Base-by-base conservation (phyloP, 208 protist genomes). In the Trypanosoma conorhini region DNA sequence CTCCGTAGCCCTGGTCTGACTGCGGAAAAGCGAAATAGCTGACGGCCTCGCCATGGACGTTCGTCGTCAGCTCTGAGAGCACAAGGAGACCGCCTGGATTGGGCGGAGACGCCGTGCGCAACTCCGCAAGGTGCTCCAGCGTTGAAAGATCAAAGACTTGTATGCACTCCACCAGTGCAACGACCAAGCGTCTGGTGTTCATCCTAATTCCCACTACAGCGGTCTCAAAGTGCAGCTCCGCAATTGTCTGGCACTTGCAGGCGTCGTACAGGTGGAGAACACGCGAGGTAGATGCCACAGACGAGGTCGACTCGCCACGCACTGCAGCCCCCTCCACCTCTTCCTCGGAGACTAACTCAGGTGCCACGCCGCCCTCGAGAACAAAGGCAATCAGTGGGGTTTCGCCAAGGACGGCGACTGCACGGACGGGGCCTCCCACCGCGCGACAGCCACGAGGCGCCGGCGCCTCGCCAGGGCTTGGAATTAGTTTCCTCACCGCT, bases 81-180 rank as follows among this genome's bases (percentile, higher is more conserved):
- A 67, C 83, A 9, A 87, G n/a, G 3, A 92, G 22, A 19, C 77
- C 68, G 13, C 46, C 33, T 22, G 76, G 72, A 72, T 92, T 92
- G 0, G 61, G 67, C 1, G 83, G 84, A 8, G 73, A 80, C 24
- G 61, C 76, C 51, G 76, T 88, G 56, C 73, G 76, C 62, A 89
- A 74, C 72, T 88, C 70, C 12, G 82, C 79, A 24, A 94, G 50
- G 40, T 86, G 83, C 28, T 52, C 58, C 71, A 94, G 66, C 1
- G 81, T 87, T 35, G 42, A 62, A 19, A 91, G 68, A 35, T 91
- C 86, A n/a, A 94, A 79, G 8, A 94, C 64, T 61, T 94, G 86
- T 13, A 91, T 77, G 15, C 74, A 67, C 51, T 86, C 83, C 22
- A 68, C 73, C 60, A 83, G 68, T 10, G 62, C 75, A 30, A 88